phyloP scores from a whole-genome alignment of 2,329 filamentous ascomycete genomes.

The Ophiosphaerella narmari region DNA sequence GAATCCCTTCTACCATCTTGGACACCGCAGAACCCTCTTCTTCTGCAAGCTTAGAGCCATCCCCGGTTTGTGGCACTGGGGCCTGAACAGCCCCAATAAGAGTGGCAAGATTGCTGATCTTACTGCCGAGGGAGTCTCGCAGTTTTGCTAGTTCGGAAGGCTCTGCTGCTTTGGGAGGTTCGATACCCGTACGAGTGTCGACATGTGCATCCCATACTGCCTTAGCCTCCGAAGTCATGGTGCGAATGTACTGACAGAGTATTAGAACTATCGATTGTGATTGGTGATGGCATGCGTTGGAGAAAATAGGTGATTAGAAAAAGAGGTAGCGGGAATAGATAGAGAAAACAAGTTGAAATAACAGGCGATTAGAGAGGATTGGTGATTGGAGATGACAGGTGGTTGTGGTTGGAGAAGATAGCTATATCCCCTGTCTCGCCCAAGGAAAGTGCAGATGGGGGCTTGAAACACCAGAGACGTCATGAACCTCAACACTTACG shows the following conservation, averaged over 20 bases:
- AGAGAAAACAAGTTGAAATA: too few species aligned
- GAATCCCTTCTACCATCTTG: constrained; percentile 39
- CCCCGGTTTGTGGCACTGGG: constrained; percentile 48
- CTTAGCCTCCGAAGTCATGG: constrained; percentile 26
- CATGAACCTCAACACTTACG: too few species aligned
- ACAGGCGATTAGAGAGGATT: too few species aligned
- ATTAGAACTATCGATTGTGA: too few species aligned
- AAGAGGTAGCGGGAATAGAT: too few species aligned
- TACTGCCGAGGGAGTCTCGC: constrained; percentile 31
- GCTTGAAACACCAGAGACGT: too few species aligned
- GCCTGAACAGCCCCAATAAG: constrained; percentile 36
- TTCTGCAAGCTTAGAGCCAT: constrained; percentile 48
- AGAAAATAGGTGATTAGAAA: too few species aligned
- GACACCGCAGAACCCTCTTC: constrained; percentile 38
- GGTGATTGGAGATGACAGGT: too few species aligned
- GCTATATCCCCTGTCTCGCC: too few species aligned
- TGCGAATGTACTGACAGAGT: constrained; percentile 3
- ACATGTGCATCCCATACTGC: constrained; percentile 34
- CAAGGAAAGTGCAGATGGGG: too few species aligned
- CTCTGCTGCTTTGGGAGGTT: constrained; percentile 35
- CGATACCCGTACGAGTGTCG: constrained; percentile 36
- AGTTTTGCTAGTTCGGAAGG: constrained; percentile 40
- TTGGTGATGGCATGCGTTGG: too few species aligned
- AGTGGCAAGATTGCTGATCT: constrained; percentile 34
- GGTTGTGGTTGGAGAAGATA: too few species aligned